Conservation (phyloP, 2,329 filamentous ascomycete genomes). For the Curvularia eragrostidis region DNA sequence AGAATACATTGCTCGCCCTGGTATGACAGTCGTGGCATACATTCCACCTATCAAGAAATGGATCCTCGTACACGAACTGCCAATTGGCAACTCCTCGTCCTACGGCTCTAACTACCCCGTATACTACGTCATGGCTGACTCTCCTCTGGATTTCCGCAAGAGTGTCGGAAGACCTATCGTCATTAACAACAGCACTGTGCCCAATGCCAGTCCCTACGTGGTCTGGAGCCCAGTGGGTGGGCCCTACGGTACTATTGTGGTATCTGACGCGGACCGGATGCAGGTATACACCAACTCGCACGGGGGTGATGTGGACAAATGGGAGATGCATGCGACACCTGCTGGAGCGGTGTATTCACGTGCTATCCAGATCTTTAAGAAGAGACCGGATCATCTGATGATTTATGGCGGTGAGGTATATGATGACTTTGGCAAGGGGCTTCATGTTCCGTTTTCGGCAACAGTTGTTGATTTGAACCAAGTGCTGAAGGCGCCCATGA, state of each 20-base stretch:
- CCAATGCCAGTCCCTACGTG: constrained; percentile 30
- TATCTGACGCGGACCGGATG: constrained; percentile 24
- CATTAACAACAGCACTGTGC: constrained; percentile 25
- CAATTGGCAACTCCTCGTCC: constrained; percentile 24
- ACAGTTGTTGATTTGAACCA: constrained; percentile 20
- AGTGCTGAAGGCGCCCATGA: constrained; percentile 1
- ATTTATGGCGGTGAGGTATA: constrained; percentile 30
- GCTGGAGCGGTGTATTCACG: constrained; percentile 28
- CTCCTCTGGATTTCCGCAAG: constrained; percentile 26
- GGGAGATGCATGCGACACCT: constrained; percentile 29
- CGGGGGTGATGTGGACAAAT: constrained; percentile 26
- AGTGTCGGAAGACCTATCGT: constrained; percentile 23
- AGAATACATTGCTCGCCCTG: constrained; percentile 26
- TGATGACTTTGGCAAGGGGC: constrained; percentile 16
- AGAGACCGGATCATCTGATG: constrained; percentile 22
- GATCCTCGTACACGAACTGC: constrained; percentile 32
- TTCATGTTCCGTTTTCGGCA: constrained; percentile 22
- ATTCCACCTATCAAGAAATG: constrained; percentile 30
- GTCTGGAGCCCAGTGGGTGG: constrained; percentile 34
- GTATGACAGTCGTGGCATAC: constrained; percentile 32
- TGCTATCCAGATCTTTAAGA: constrained; percentile 28
- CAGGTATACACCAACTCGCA: constrained; percentile 29
- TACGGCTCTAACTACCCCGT: constrained; percentile 31
- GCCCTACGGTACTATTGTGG: constrained; percentile 30
- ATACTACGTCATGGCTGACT: constrained; percentile 32